These are phyloP conservation scores for Lachancea quebecensis DNA, from an alignment of 805 yeast genomes.

Conservation along the genomic window DNA sequence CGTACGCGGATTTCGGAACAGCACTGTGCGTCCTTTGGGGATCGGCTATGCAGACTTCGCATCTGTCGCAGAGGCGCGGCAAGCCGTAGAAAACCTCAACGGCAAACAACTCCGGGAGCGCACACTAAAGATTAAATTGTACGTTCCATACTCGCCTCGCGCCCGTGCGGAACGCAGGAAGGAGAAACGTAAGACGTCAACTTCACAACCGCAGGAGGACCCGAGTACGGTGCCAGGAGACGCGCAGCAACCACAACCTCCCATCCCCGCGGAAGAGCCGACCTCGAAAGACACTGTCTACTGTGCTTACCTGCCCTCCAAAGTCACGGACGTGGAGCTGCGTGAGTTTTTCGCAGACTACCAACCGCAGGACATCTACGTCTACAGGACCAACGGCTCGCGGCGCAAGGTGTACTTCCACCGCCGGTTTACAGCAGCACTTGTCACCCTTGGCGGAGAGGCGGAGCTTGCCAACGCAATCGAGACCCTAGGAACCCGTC, in stretches of 20 bases:
- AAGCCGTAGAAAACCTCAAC: slow-evolving; percentile 58
- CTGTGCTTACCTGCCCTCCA: slow-evolving; percentile 36
- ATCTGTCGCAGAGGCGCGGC: slow-evolving; percentile 51
- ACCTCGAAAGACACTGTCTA: slow-evolving; percentile 42
- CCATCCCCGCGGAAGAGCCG: slow-evolving; percentile 1
- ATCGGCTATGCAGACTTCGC: slow-evolving; percentile 80
- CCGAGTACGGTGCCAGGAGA: neutral
- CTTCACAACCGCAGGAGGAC: neutral
- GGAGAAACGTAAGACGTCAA: neutral
- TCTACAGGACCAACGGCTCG: slow-evolving; percentile 36
- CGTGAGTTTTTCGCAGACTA: slow-evolving; percentile 40
- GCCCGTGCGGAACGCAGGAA: slow-evolving; percentile 14
- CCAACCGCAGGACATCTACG: slow-evolving; percentile 41
- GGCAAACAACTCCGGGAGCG: slow-evolving; percentile 49
- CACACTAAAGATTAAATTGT: slow-evolving; percentile 34
- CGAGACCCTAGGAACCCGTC: slow-evolving; percentile 32
- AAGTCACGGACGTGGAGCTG: slow-evolving; percentile 38
- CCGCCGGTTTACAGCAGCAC: slow-evolving; percentile 42
- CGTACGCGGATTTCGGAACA: slow-evolving; percentile 38
- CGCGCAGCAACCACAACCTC: neutral
- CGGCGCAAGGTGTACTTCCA: slow-evolving; percentile 24
- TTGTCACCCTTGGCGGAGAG: slow-evolving; percentile 41
- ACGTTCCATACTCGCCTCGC: slow-evolving; percentile 37
- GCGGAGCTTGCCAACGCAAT: slow-evolving; percentile 40
- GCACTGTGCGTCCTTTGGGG: slow-evolving; percentile 46